phyloP scores from a whole-genome alignment of 148 eudicot species.

The Agrostemma githago region DNA sequence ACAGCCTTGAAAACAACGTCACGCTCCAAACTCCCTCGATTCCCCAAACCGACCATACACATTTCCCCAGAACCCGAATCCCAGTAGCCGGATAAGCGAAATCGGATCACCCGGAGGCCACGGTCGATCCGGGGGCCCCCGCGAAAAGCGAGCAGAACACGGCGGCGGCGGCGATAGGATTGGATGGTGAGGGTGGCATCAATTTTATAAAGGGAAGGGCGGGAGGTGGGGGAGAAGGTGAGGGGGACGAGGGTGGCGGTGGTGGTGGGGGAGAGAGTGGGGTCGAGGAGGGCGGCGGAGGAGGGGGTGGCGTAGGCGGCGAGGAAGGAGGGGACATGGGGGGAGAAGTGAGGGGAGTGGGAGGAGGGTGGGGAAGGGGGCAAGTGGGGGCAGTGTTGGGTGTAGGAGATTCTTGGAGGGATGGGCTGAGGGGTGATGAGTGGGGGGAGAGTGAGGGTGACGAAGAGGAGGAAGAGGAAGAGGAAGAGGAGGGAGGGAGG shows the following conservation, averaged over 20 bases:
- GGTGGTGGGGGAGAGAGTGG: slow-evolving; percentile 18
- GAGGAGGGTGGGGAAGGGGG: slow-evolving; percentile 31
- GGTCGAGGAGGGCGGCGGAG: slow-evolving; percentile 17
- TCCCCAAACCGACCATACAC: slow-evolving; percentile 77
- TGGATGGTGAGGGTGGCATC: slow-evolving; percentile 20
- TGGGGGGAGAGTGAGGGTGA: background rate
- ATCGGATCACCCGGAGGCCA: slow-evolving; percentile 10
- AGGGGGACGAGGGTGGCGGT: slow-evolving; percentile 19
- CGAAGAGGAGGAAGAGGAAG: slow-evolving; percentile 11
- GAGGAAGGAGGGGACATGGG: slow-evolving; percentile 27
- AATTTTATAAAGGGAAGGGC: slow-evolving; percentile 30
- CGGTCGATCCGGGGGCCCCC: slow-evolving; percentile 27
- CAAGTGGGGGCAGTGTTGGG: slow-evolving; percentile 44
- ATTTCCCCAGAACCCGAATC: slow-evolving; percentile 47
- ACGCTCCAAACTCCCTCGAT: background rate
- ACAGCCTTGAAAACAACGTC: slow-evolving; percentile 54
- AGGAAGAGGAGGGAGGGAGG: background rate
- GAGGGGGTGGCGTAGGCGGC: slow-evolving; percentile 29
- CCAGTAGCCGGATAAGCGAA: slow-evolving; percentile 61
- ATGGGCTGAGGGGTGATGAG: background rate
- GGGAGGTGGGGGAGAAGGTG: slow-evolving; percentile 30
- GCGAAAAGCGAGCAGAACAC: slow-evolving; percentile 39
- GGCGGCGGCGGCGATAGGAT: slow-evolving; percentile 2
- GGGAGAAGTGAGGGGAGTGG: slow-evolving; percentile 8
- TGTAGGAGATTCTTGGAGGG: slow-evolving; percentile 36